Base-by-base conservation (phyloP, 225 moss, liverwort and hornwort genomes). In the Antitrichia curtipendula region DNA sequence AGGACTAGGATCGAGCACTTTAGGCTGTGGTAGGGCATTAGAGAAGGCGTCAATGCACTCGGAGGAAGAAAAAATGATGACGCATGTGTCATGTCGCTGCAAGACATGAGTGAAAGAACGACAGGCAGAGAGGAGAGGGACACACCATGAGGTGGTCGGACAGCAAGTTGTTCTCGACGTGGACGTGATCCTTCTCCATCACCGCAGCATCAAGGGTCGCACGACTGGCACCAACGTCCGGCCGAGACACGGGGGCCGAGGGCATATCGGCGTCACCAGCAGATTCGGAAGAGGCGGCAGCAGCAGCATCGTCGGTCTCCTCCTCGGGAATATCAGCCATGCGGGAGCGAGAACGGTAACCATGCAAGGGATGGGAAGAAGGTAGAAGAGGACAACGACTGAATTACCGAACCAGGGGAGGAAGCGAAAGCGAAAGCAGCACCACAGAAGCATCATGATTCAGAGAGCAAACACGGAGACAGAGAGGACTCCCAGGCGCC, bases 91-190 rank as follows among this genome's bases (percentile, higher is more conserved):
- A 41, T 45, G 84, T 43, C 47, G 69, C 21, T 20, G 32, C 59
- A 10, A 36, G 29, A 88, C 12, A 66, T n/a, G 68, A 77, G 47
- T 74, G 60, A 72, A 29, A 29, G 43, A n/a, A 75, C 52, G 43
- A 18, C 59, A 70, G 74, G 27, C 60, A 73, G 52, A 34, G 41
- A 45, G 73, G 62, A 31, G 50, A 50, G 47, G 49, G 32, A 59
- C 50, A 64, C 80, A 94, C 94, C 91, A 91, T 92, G 86, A 94
- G 87, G 57, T 94, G 92, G 82, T 90, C 94, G 58, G 91, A 89
- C 24, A 94, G 84, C 89, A 92, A 87, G 75, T 74, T 91, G 65
- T 94, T 92, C 88, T 94, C 92, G 45, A 90, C 69, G 16, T 91
- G 86, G 34, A 92, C 47, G 81, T 78, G 87, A 81, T 89, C 92